Base-by-base conservation (phyloP, 2,329 filamentous ascomycete genomes). In the Graphilbum sp. region DNA sequence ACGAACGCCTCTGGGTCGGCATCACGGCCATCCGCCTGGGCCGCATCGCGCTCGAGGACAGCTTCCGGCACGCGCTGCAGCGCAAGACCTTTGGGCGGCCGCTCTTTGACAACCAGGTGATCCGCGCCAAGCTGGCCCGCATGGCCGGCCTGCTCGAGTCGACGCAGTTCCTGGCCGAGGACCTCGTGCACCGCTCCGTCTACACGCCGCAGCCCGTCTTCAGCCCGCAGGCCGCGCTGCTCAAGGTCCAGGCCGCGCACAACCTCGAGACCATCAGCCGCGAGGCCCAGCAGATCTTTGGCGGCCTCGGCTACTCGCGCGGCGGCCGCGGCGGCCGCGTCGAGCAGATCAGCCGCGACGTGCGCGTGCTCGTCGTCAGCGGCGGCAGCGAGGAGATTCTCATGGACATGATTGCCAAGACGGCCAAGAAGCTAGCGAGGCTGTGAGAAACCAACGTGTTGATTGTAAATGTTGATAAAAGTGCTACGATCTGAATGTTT, bases 1-100 rank as follows among this genome's bases (percentile, higher is more conserved):
- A 88, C 58, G 81, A 86, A 60, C 69, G 80, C 18, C 84, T 79
- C 67, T 78, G 71, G 58, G 83, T 86, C 78, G 63, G 65, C 40
- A 75, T 62, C 46, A 72, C 61, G 34, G 72, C 75, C 2, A 66
- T 79, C 41, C 74, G 79, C 35, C 66, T 70, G 57, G 74, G 67
- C 37, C 69, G 81, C 45, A 68, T 68, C 1, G 69, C 87, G 13
- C 75, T 83, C 12, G 82, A 90, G 54, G 84, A 90, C 53, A 87
- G 76, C 49, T 61, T 90, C 44, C 88, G 88, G 55, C 92, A 85
- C 84, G 67, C 75, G 29, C 83, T 88, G 61, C 84, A 92, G 59
- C 75, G 84, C 36, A 65, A 85, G 21, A 81, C 90, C 45, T 90
- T 90, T 52, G 74, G 74, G 52, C 87, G 87, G 64, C 76, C 75